phyloP scores from a whole-genome alignment of 495 filamentous ascomycete genomes.

The Lasiosphaeria miniovina region DNA sequence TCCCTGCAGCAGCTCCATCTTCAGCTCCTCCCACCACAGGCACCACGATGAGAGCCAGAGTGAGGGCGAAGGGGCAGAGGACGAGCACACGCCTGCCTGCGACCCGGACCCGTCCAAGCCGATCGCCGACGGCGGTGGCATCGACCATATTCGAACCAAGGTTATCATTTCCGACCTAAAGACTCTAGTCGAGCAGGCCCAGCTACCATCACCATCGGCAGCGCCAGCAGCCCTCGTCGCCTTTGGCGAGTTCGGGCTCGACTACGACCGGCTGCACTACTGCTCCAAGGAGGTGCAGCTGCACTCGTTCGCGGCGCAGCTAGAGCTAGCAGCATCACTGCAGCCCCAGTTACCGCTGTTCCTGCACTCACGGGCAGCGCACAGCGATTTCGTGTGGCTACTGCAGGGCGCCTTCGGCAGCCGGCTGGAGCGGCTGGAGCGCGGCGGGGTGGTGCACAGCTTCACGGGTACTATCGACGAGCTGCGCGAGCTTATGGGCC shows the following conservation, averaged over 20 bases:
- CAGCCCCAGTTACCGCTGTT: conserved; percentile 81
- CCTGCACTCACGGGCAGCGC: conserved; percentile 82
- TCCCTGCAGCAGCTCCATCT: conserved; percentile 71
- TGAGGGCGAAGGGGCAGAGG: conserved; percentile 30
- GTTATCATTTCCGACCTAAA: conserved; percentile 59
- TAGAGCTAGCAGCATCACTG: conserved; percentile 62
- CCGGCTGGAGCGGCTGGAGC: conserved; percentile 56
- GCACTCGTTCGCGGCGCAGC: conserved; percentile 78
- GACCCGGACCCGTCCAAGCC: conserved; percentile 40
- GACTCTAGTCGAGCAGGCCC: conserved; percentile 43
- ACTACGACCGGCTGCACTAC: conserved; percentile 88
- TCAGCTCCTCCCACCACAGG: conserved; percentile 60
- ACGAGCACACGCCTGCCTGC: conserved; percentile 44
- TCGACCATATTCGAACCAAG: conserved; percentile 33
- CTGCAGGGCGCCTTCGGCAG: conserved; percentile 44
- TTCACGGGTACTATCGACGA: conserved; percentile 86
- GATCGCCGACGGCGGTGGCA: conserved; percentile 37
- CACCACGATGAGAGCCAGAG: conserved; percentile 39
- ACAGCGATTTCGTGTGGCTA: conserved; percentile 73
- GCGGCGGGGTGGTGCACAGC: conserved; percentile 78
- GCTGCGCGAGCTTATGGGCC: conserved; percentile 68
- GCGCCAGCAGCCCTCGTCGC: conserved; percentile 58
- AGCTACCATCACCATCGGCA: conserved; percentile 34
- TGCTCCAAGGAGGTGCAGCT: conserved; percentile 73
- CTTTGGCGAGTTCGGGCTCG: conserved; percentile 93